Percentiles rank a stretch among this genome's conserved stretches.
Conservation (phyloP, 164 flowering plant species). For the Euptelea pleiosperma region DNA sequence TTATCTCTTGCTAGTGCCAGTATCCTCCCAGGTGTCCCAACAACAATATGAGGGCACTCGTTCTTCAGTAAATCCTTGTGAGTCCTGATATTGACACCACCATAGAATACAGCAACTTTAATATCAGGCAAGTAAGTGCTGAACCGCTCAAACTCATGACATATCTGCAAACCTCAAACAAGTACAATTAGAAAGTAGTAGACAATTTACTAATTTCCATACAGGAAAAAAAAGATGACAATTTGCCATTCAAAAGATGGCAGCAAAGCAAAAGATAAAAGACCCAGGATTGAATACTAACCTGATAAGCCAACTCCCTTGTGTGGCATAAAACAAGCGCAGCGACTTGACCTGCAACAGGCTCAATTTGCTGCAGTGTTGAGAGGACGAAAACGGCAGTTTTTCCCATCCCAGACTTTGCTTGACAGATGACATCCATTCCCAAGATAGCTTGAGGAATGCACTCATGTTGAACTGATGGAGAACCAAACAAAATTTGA, state of each 20-base stretch:
- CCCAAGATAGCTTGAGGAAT: conserved; percentile 98
- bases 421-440: conserved; percentile 99
- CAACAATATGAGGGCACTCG: conserved; percentile 97
- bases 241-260: neutral
- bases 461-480: conserved; percentile 98
- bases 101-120: conserved; percentile 94
- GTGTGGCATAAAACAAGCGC: conserved; percentile 97
- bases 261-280: too few species aligned
- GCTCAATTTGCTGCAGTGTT: conserved; percentile 87
- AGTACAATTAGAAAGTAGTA: neutral
- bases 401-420: conserved; percentile 98
- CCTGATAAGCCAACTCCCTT: conserved; percentile 96
- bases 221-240: neutral
- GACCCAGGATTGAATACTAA: conserved; percentile 7
- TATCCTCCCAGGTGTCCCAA: conserved; percentile 96
- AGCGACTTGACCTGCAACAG: conserved; percentile 94
- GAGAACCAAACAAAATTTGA: conserved; percentile 71
- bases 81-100: conserved; percentile 81
- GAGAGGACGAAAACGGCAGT: conserved; percentile 97
- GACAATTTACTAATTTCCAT: neutral
- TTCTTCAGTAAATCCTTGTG: conserved; percentile 91
- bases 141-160: conserved; percentile 96
- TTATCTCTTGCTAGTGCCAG: conserved; percentile 84
- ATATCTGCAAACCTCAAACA: conserved; percentile 51
- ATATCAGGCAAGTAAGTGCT: conserved; percentile 83